Evolutionary conservation across 2,329 filamentous ascomycete species (phyloP), one percentile per base, ranked within the genome.

Genomic region (Juglanconis sp.): DNA sequence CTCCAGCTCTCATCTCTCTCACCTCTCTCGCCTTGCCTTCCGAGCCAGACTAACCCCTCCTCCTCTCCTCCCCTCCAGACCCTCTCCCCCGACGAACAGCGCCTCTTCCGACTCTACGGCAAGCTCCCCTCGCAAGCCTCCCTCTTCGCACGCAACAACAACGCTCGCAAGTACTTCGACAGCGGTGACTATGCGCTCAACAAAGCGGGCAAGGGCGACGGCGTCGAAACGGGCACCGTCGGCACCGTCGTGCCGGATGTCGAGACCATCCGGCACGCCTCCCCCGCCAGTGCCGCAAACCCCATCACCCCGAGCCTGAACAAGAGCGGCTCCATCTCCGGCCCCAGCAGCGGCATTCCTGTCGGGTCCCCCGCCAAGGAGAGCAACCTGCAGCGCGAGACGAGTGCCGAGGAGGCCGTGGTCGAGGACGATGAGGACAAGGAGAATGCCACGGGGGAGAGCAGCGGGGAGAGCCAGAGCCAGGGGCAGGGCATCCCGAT

Each of bases 121-220:
- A 98, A 98, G 80, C 88, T 98, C 63, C 95, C 95, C 66, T 96
- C 90, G 77, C 95, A 95, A 76, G 96, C 93, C 76, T 94, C 97
- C 76, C 86, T 97, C 71, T 88, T 98, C 69, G 92, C 96, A 82
- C 98, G 98, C 82, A 96, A 98, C 74, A 57, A 57, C 85, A 95
- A 98, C 76, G 24, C 24, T 24, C 93, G 95, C 81, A 99, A 96
- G 81, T 97, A 96, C 81, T 97, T 97, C 77, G 92, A 97, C 81
- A 95, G 90, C 63, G 93, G 92, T 72, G 92, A 97, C 80, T 97
- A 96, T 71, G 93, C 93, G 72, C 90, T 96, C 79, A 94, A 90
- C 76, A 96, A 97, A 81, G 95, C 95, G 62, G 95, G 95, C 77
- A 98, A 98, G 80, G 92, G 92, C 74, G 91, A 93, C 71, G 90